Base-by-base conservation (phyloP, 2,329 filamentous ascomycete species). In the Fusarium sp. region DNA sequence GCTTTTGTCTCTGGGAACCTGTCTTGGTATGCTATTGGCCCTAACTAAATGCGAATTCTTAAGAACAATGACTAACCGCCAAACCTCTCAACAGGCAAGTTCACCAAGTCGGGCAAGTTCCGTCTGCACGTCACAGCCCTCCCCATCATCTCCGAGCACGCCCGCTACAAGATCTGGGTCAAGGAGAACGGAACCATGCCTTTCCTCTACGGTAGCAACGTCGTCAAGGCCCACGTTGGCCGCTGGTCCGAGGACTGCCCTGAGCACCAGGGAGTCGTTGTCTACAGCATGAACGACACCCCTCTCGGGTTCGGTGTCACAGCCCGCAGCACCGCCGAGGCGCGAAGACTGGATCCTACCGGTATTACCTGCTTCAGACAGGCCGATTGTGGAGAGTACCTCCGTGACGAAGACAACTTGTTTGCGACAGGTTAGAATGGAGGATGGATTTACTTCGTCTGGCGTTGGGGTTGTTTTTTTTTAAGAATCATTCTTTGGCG, bases 131-230 rank as follows among this genome's bases (percentile, higher is more conserved):
- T 98, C 77, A 98, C 95, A 2, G 92, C 86, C 18, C 85, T 99
- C 61, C 91, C 94, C 68, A 88, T 97, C 68, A 91, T 99, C 71
- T 92, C 94, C 59, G 91, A 93, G 70, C 93, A 97, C 79, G 95
- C 95, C 44, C 86, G 96, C 62, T 97, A 97, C 83, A 98, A 98
- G 88, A 90, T 98, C 73, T 98, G 94, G 94, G 91, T 99, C 72
- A 97, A 97, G 82, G 88, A 90, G 62, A 98, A 98, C 81, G 96
- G 96, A 72, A 94, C 97, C 76, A 97, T 97, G 94, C 95, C 96
- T 2, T 98, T 97, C 79, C 83, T 99, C 46, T 99, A 98, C 81
- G 96, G 96, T 54, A 92, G 93, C 59, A 94, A 98, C 80, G 86
- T 97, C 53, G 88, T 97, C 72, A 87, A 87, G 78, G 85, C 85